Evolutionary conservation across 352 stramenopile species (phyloP), one percentile per base, ranked within the genome.

Genomic region (Globisporangium spinosum): DNA sequence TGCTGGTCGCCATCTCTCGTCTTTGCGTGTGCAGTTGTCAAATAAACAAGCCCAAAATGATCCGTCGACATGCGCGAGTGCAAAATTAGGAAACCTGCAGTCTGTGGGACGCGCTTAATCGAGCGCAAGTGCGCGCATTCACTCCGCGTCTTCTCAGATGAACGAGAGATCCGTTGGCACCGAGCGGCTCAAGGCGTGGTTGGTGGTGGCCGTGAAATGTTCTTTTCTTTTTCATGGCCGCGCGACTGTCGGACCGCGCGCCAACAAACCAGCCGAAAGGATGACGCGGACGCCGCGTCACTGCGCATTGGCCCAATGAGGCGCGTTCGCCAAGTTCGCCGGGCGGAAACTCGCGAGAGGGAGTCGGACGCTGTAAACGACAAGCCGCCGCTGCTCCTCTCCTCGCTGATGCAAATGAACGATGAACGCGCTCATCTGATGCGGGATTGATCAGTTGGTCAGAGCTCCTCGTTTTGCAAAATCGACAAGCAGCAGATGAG

Each of bases 361-460:
- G 58, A 23, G 22, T 13, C 20, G 58, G 58, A 38, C n/a, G 1
- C 35, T 64, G 58, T 64, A 54, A 64, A 64, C 58, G 58, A 55
- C 35, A 54, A 34, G 55, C 55, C 13, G 27, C 10, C 6, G 35
- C 35, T 34, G 15, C 58, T 51, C 32, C 4, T 63, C 34, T 22
- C 20, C 29, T 32, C 12, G 32, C 2, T 13, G 34, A 62, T 35
- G 12, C 35, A 53, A 45, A 20, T n/a, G 55, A 61, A 32, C 29
- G 25, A 32, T 20, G 15, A 10, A 12, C 23, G 25, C 25, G 12
- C 54, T 23, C 23, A 38, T 38, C 15, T 58, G 54, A 58, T 58
- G 23, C 27, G 29, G 7, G 15, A 49, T 49, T 1, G 4, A 20
- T 49, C 4, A 4, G 29, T 32, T 32, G 29, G 38, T 20, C 17